phyloP scores from a whole-genome alignment of 108 stramenopile genomes.

The Nitzschia sp. region DNA sequence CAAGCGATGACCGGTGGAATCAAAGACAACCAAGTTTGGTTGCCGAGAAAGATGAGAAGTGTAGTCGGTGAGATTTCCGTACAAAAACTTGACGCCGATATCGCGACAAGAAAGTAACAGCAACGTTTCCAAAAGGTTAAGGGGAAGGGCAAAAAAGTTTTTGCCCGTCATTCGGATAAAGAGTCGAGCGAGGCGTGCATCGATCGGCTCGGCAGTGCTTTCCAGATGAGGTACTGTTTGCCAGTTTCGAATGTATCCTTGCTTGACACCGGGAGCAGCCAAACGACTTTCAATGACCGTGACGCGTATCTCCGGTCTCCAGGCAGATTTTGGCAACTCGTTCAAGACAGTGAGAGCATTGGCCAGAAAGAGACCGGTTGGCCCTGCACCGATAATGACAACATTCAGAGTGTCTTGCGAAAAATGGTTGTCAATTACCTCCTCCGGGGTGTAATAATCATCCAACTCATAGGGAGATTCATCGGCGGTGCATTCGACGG shows the following conservation, averaged over 20 bases:
- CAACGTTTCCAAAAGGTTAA: constrained; percentile 17
- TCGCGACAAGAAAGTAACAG: constrained; percentile 20
- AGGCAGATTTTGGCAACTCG: neutral
- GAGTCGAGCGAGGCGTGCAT: constrained; percentile 13
- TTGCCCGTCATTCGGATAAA: constrained; percentile 6
- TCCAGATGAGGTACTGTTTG: neutral
- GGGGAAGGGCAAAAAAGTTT: constrained; percentile 9
- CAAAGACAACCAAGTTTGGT: constrained; percentile 27
- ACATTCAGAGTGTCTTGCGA: constrained; percentile 16
- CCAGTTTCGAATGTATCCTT: constrained; percentile 27
- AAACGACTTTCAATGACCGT: constrained; percentile 21
- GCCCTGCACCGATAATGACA: constrained; percentile 30
- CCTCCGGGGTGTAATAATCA: neutral
- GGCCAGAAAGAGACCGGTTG: constrained; percentile 29
- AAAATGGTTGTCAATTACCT: constrained; percentile 5
- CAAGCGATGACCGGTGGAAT: constrained; percentile 24
- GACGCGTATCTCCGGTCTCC: constrained; percentile 20
- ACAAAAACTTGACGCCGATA: constrained; percentile 19
- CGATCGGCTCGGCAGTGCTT: neutral
- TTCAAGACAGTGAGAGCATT: constrained; percentile 25
- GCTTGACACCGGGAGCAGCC: constrained; percentile 17
- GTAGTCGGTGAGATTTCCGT: constrained; percentile 10
- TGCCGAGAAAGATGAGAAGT: neutral
- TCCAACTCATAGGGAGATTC: neutral
- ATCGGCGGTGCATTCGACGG: neutral